Evolutionary conservation across 1,284 basidiomycete genomes (phyloP).

Genomic region (Marasmius tenuissimus): DNA sequence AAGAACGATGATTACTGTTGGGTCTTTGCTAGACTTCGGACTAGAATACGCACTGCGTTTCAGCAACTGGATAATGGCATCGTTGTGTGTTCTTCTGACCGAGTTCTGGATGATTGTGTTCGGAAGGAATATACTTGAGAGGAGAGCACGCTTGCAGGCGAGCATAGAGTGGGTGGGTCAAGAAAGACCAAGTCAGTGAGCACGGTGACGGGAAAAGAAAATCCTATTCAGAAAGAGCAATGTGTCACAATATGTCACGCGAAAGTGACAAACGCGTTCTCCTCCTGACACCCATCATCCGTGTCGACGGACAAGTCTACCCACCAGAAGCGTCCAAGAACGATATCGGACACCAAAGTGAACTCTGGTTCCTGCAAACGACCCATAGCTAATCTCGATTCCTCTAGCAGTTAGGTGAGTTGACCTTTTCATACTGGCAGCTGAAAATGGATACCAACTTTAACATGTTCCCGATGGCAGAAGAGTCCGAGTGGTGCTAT

Average conservation of each 20-base stretch:
- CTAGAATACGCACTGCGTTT: conserved; percentile 32
- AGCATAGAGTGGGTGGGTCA: not conserved
- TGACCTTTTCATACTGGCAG: too few species aligned
- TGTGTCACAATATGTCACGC: not conserved
- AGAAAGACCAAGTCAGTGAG: not conserved
- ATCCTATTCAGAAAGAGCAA: not conserved
- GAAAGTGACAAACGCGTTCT: not conserved
- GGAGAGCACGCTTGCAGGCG: not conserved
- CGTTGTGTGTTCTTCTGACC: conserved; percentile 25
- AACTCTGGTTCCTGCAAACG: too few species aligned
- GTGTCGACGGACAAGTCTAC: not conserved
- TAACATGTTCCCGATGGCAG: too few species aligned
- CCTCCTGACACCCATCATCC: not conserved
- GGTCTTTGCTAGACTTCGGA: not conserved
- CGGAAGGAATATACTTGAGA: not conserved
- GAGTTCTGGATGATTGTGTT: not conserved
- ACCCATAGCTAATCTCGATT: too few species aligned
- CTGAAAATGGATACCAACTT: too few species aligned
- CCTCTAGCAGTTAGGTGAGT: too few species aligned
- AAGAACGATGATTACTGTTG: conserved; percentile 1
- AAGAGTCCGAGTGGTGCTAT: too few species aligned
- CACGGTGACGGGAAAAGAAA: not conserved
- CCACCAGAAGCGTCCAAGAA: not conserved
- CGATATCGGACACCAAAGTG: not conserved
- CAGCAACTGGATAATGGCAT: conserved; percentile 42